Evolutionary conservation across 495 filamentous ascomycete species (phyloP), one percentile per base, ranked within the genome.

Genomic region (Thozetella sp.): DNA sequence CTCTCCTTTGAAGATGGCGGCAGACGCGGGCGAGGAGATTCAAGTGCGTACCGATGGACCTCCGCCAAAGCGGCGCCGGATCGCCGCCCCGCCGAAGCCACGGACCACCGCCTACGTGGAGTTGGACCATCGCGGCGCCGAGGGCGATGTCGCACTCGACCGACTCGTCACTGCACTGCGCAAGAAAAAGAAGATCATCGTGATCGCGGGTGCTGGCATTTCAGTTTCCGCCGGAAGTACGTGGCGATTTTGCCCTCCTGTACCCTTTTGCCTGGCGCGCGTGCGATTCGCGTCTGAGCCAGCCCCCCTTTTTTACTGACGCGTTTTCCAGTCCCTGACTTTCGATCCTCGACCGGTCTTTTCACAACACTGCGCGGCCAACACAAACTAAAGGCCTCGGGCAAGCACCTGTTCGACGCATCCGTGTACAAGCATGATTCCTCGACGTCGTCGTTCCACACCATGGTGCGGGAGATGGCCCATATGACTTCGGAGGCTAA

Each of bases 321-420:
- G 53, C 56, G 19, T 30, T 48, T 25, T 57, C 63, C 68, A 97
- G 93, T 99, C 65, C 96, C 96, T 71, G 95, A 99, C 70, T 99
- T 99, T 69, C 92, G 95, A 62, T 98, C 95, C 3, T 86, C 88
- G 0, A 88, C 84, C 59, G 95, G 95, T 22, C 83, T 99, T 1
- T 99, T 99, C 75, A 87, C 86, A 53, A 90, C 88, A 17, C 78
- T 97, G 27, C 87, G 89, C 23, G 88, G 86, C 53, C 88, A 96
- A 62, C 91, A 97, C 73, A 94, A 93, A 54, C 78, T 97, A 25
- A 97, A 96, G 73, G 87, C 91, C 22, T 96, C 94, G 0, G 95
- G 95, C 24, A 97, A 99, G 75, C 88, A 96, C 64, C 83, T 99
- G 1, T 98, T 99, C 64, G 95, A 99, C 78, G 95, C 95, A 52